Evolutionary conservation across 345 rosid genomes (phyloP).

Genomic region (Cardiospermum halicacabum): DNA sequence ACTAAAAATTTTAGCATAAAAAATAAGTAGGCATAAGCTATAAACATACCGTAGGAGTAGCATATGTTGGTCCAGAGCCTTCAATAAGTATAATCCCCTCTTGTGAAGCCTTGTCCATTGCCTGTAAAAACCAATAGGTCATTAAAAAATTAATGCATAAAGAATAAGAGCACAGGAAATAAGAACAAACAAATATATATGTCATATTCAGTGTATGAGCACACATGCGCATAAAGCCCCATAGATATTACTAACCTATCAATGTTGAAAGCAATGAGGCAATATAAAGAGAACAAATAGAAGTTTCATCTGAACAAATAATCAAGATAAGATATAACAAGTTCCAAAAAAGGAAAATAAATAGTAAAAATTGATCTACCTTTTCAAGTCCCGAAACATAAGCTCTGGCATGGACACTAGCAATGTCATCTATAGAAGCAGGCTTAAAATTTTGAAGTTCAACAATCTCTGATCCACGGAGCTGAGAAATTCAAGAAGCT

Average conservation of each 20-base stretch:
- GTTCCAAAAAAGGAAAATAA: background rate
- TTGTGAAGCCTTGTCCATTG: conserved; percentile 72
- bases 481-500: conserved; percentile 36
- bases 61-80: conserved; percentile 92
- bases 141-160: background rate
- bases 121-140: conserved; percentile 35
- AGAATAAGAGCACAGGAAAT: background rate
- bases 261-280: background rate
- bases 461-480: conserved; percentile 59
- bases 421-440: conserved; percentile 72
- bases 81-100: conserved; percentile 73
- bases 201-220: background rate
- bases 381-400: conserved; percentile 80
- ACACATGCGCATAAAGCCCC: no score
- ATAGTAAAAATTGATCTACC: conserved; percentile 35
- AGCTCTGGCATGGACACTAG: conserved; percentile 69
- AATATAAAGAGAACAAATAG: background rate
- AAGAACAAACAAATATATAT: background rate
- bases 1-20: conserved; percentile 13
- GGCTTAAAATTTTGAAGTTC: conserved; percentile 66
- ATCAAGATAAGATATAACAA: background rate
- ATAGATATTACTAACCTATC: background rate
- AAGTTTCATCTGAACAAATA: background rate
- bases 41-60: conserved; percentile 66
- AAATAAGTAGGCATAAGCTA: conserved; percentile 9